These are phyloP conservation scores for Colletotrichum somersetense DNA, from an alignment of 2,329 filamentous ascomycete species.

Conservation along the genomic window DNA sequence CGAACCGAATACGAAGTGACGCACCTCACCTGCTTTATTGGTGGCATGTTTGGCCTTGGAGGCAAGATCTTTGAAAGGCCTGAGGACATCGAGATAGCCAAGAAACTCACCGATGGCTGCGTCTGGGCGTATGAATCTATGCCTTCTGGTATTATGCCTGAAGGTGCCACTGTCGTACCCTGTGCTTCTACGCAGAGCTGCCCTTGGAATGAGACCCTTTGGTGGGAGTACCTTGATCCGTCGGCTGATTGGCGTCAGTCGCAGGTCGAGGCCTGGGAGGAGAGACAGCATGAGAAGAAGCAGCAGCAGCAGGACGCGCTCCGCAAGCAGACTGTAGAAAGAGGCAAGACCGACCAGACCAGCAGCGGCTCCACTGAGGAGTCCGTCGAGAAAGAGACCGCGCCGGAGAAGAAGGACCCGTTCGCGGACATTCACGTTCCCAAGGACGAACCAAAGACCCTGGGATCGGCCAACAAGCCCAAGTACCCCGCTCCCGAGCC, in stretches of 20 bases:
- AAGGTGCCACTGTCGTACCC: constrained; percentile 61
- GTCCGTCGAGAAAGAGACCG: not conserved
- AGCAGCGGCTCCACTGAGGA: not conserved
- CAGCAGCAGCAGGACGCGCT: constrained; percentile 49
- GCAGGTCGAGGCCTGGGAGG: constrained; percentile 60
- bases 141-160: constrained; percentile 74
- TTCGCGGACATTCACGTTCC: constrained; percentile 31
- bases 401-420: constrained; percentile 27
- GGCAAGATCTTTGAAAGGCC: constrained; percentile 71
- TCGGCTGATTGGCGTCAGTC: constrained; percentile 57
- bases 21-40: constrained; percentile 76
- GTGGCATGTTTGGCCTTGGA: constrained; percentile 77
- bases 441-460: constrained; percentile 34
- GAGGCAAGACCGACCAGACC: constrained; percentile 2
- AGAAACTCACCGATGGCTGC: constrained; percentile 75
- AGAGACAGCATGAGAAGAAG: constrained; percentile 53
- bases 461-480: constrained; percentile 39
- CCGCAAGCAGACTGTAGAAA: constrained; percentile 37
- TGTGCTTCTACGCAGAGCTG: constrained; percentile 64
- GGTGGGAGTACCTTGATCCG: constrained; percentile 64
- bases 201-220: constrained; percentile 65
- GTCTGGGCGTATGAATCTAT: constrained; percentile 77
- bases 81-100: constrained; percentile 72
- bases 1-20: constrained; percentile 70
- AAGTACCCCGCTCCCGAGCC: constrained; percentile 36